Evolutionary conservation across 257 asterid genomes (phyloP), one percentile per base, ranked within the genome.

Genomic region (Nicotiana paniculata): DNA sequence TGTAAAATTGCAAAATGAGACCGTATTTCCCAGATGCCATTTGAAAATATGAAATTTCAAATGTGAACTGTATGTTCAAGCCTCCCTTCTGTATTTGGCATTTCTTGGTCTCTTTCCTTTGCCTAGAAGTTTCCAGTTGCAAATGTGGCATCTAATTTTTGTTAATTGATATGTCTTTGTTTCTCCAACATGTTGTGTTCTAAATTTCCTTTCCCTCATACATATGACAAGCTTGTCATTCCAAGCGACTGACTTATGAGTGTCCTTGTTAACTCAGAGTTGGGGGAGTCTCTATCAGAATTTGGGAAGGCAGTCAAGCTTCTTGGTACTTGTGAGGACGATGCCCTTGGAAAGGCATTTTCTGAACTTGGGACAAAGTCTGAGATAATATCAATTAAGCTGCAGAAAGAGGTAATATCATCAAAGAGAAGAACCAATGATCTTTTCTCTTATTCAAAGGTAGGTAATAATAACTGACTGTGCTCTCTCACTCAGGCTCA

Each of bases 281-380:
- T 96, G 89, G 99, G 98, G 53, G 93, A 96, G 75, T 93, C 98
- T 77, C 89, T 96, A 55, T 90, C 93, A 32, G 97, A 96, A 68
- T 96, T 96, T 85, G 98, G 98, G 21, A 94, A 93, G 93, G 99
- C 99, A 51, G 91, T 94, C 89, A 94, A 91, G 90, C 93, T 92
- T 51, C 95, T 96, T 39, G 98, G 98, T 30, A 84, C 86, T 21
- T 94, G 91, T 69, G 98, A 96, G 82, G 98, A 88, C 74, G 85
- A 90, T 88, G 86, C 92, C 82, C 96, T 94, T 85, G 99, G 98
- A 77, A 94, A 93, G 86, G 93, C 97, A 82, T 94, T 96, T 86
- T 90, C 97, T 76, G 98, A 96, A 83, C 93, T 96, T 77, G 98
- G 99, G 81, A 88, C 90, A 10, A 94, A 94, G 89, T 90, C 98